Evolutionary conservation across 768 basidiomycete species (phyloP), one percentile per base, ranked within the genome.

Genomic region (Exsudoporus frostii): DNA sequence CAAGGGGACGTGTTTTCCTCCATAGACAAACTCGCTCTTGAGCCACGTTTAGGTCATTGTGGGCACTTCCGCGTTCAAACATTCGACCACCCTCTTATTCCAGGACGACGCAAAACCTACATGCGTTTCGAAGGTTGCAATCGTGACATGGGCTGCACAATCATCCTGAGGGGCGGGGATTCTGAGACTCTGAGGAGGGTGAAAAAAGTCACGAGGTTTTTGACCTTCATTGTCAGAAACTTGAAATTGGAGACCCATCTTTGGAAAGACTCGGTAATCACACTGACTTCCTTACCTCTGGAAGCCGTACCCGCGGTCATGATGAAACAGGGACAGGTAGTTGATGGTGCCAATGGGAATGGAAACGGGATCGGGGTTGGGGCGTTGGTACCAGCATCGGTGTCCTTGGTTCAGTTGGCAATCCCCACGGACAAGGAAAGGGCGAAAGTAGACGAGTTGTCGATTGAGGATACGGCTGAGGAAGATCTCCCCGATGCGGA

Each of bases 81-180:
- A 0, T 98, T 89, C 67, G 96, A 98, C 57, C 95, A 99, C 69
- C 79, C 83, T 13, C 77, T 95, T 37, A 99, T 98, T 38, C 93
- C 95, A n/a, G 94, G 93, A 19, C 81, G 81, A 17, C 80, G 97
- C 51, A 99, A 99, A 76, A 92, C 96, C 0, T 90, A 92, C 65
- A 94, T 99, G 92, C 87, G 97, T 1, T 98, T 99, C 63, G 97
- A 99, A 71, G 96, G 96, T 2, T 97, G 95, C 63, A 88, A 82
- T 65, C 81, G 82, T 45, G 92, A 97, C 57, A 88, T 92, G 81
- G 95, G 95, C 0, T 98, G 94, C 59, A 98, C 97, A 2, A 87
- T 99, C 59, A 79, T 98, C 36, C 70, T 99, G 42, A 82, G 97
- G 39, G 97, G 97, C 10, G 94, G 83, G 4, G 82, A 95, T 63